phyloP scores from a whole-genome alignment of 164 flowering plant genomes.

The Liriodendron chinense region DNA sequence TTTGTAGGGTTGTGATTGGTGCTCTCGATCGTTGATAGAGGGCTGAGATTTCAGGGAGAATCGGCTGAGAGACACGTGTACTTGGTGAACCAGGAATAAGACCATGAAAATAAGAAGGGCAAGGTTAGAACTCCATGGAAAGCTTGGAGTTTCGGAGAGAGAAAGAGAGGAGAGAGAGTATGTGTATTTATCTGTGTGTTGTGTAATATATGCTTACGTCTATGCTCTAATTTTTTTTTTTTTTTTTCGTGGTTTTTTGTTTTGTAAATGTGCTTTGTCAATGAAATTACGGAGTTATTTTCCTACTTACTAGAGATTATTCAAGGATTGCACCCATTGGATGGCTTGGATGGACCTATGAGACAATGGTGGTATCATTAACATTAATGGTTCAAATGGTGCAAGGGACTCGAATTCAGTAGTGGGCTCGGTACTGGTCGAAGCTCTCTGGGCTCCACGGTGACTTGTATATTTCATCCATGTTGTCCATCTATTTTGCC shows the following conservation, averaged over 20 bases:
- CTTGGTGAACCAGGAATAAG: neutral
- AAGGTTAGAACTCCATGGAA: neutral
- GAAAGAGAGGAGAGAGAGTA: neutral
- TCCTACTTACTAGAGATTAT: no score
- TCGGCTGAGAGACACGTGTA: neutral
- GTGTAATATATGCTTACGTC: neutral
- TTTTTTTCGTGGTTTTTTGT: no score
- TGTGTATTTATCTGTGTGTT: neutral
- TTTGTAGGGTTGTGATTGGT: slow-evolving; percentile 63
- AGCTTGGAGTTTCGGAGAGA: neutral
- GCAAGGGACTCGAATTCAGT: no score
- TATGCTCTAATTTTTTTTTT: no score
- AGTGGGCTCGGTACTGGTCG: no score
- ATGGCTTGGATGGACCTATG: no score
- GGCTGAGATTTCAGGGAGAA: neutral
- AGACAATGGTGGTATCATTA: no score
- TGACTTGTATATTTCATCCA: no score
- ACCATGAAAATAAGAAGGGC: neutral
- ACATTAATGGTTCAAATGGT: no score
- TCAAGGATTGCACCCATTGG: no score
- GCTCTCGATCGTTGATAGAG: slow-evolving; percentile 65
- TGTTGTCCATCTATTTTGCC: no score
- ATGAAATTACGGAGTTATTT: neutral
- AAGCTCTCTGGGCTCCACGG: no score
- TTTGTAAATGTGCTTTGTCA: neutral